Evolutionary conservation across 768 basidiomycete genomes (phyloP).

Genomic region (Artomyces pyxidatus): DNA sequence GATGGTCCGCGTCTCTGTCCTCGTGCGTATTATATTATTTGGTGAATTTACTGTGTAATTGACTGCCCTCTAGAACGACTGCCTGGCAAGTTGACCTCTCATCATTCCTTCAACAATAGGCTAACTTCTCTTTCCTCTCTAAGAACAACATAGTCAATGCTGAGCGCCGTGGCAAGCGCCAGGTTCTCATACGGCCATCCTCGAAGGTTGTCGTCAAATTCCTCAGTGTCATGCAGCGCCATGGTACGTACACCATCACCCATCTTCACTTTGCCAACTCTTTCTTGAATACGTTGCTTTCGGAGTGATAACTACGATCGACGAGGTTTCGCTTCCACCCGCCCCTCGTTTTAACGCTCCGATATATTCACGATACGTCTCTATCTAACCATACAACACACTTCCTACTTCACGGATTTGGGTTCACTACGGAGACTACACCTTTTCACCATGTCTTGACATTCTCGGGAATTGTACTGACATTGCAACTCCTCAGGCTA

Average conservation of each 20-base stretch:
- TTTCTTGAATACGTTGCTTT: slow-evolving; percentile 18
- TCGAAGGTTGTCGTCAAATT: slow-evolving; percentile 99
- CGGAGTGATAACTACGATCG: slow-evolving; percentile 86
- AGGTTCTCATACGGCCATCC: slow-evolving; percentile 94
- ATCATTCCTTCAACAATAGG: slow-evolving; percentile 1
- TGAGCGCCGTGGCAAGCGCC: slow-evolving; percentile 98
- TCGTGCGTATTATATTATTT: slow-evolving; percentile 33
- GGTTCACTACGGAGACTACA: slow-evolving; percentile 55
- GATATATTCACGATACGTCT: slow-evolving; percentile 51
- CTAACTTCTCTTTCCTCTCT: not conserved
- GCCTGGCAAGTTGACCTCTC: slow-evolving; percentile 29
- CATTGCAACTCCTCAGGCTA: too few species aligned
- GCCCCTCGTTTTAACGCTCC: slow-evolving; percentile 80
- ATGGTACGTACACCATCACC: slow-evolving; percentile 55
- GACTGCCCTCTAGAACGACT: slow-evolving; percentile 46
- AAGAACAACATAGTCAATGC: slow-evolving; percentile 99
- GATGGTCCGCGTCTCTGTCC: slow-evolving; percentile 88
- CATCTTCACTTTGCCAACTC: not conserved
- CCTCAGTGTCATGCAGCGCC: slow-evolving; percentile 97
- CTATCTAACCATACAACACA: slow-evolving; percentile 51
- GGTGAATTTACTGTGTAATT: not conserved
- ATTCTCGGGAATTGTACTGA: too few species aligned
- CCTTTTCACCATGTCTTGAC: slow-evolving; percentile 12
- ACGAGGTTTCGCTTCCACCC: slow-evolving; percentile 52
- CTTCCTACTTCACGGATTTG: slow-evolving; percentile 31